Evolutionary conservation across 1,284 basidiomycete species (phyloP).

Genomic region (Marasmius oreades): DNA sequence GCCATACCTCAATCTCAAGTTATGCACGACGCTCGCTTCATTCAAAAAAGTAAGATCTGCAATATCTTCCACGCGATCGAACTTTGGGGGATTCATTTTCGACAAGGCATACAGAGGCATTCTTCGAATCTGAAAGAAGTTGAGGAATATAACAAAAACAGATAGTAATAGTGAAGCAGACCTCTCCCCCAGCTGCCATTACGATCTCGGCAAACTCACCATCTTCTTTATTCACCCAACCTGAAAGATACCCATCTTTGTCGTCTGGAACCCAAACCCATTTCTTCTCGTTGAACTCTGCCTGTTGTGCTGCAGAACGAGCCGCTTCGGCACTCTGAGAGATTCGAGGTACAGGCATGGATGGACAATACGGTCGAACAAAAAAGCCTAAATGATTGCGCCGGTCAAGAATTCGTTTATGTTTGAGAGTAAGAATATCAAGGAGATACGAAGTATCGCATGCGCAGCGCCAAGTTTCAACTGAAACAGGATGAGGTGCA

Average conservation of each 20-base stretch:
- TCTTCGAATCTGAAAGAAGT: conserved; percentile 53
- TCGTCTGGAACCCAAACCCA: conserved; percentile 96
- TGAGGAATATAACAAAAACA: conserved; percentile 1
- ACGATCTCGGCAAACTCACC: conserved; percentile 77
- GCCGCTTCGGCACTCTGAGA: conserved; percentile 72
- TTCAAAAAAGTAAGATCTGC: conserved; percentile 98
- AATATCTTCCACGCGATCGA: conserved; percentile 97
- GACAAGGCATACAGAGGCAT: conserved; percentile 78
- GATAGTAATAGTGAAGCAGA: conserved; percentile 27
- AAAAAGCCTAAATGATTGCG: no score
- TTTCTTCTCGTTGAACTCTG: conserved; percentile 96
- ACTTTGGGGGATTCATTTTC: conserved; percentile 99
- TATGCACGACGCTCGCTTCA: conserved; percentile 98
- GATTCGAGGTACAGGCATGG: conserved; percentile 49
- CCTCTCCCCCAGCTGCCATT: conserved; percentile 78
- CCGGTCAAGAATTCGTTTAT: not conserved
- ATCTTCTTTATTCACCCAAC: conserved; percentile 85
- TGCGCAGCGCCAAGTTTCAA: no score
- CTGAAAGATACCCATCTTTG: conserved; percentile 85
- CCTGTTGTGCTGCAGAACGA: conserved; percentile 80
- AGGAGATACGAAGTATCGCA: not conserved
- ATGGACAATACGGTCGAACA: not conserved
- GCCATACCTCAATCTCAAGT: conserved; percentile 88
- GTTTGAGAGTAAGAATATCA: not conserved
- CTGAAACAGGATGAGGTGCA: no score